Base-by-base conservation (phyloP, 208 protist genomes). In the Crithidia expoeki region DNA sequence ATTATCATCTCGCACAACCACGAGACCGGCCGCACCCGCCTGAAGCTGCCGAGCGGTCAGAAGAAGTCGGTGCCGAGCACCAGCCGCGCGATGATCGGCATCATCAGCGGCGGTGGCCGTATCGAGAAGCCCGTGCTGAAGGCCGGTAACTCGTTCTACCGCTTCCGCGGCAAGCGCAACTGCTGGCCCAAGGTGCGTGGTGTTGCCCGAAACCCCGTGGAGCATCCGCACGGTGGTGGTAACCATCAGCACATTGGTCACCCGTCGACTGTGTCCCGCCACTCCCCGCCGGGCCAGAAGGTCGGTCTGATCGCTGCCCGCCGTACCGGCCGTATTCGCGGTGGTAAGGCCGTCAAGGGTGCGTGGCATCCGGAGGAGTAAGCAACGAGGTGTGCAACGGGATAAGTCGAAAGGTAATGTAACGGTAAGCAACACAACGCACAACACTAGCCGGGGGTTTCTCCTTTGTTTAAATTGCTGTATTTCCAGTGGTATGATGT, bases 161-260 rank as follows among this genome's bases (percentile, higher is more conserved):
- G 99, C 91, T 99, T 98, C 88, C 96, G 94, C 72, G 98, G 87
- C 50, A 99, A 99, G 94, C 91, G 98, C 67, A 99, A 99, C 90
- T 93, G 83, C 82, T 99, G 99, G 99, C 99, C 99, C 50, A 83
- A 88, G 30, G 98, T 99, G 28, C 85, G 98, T 88, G 98, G 98
- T 99, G 98, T 99, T 33, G 96, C 97, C 59, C 99, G 99, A 93
- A 99, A 99, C 94, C 96, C 97, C 28, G 94, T 98, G 44, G 97
- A 98, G 89, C 99, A 99, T 86, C 99, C 99, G 36, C 98, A 99
- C 83, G 98, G 99, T 97, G 99, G 99, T 98, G 99, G 99, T 98
- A 99, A 99, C 86, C 99, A 99, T 94, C 98, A 99, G 96, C 99
- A 99, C 88, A 98, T 99, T 91, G 99, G 99, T 86, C 89, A 98